Base-by-base conservation (phyloP, 2,329 filamentous ascomycete genomes). In the Phialemonium atrogriseum region DNA sequence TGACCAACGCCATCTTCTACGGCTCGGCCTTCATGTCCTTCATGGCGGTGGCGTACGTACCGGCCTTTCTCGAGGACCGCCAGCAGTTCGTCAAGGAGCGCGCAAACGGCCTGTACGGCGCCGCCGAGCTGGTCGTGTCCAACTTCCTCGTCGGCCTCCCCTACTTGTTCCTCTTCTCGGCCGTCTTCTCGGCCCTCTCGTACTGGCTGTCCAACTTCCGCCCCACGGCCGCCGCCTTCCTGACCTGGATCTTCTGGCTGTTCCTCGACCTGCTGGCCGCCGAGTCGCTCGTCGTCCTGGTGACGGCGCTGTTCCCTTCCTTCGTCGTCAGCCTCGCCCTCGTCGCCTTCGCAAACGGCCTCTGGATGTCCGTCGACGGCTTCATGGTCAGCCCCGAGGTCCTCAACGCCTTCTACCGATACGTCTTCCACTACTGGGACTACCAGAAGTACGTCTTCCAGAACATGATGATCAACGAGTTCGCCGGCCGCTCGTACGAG, bases 401-500 rank as follows among this genome's bases (percentile, higher is more conserved):
- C 3, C 66, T 93, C 24, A 93, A 94, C 54, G 73, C 71, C 3
- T 94, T 94, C 45, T 94, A 83, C 77, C 74, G 77, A 53, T 91
- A 93, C 46, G 83, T 83, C 5, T 91, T 91, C 46, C 81, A 88
- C 51, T 93, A 88, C 54, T 88, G 88, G 49, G 83, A 93, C 52
- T 93, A 93, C 49, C 84, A 89, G 52, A 72, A 66, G 24, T 93
- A 88, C 46, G 85, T 93, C 4, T 94, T 93, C 51, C 76, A 89
- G 50, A 85, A 84, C 10, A 91, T 94, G 85, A 91, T 93, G 84
- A 77, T 89, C 32, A 93, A 91, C 48, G 84, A 94, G 59, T 91
- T 94, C 52, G 61, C 62, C 1, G 42, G 70, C 12, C 64, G 83
- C 10, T 68, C 61, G 4, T 93, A 84, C 52, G 52, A 57, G 4